Conservation (phyloP, 768 basidiomycete species). For the Kwoniella bestiolae region DNA sequence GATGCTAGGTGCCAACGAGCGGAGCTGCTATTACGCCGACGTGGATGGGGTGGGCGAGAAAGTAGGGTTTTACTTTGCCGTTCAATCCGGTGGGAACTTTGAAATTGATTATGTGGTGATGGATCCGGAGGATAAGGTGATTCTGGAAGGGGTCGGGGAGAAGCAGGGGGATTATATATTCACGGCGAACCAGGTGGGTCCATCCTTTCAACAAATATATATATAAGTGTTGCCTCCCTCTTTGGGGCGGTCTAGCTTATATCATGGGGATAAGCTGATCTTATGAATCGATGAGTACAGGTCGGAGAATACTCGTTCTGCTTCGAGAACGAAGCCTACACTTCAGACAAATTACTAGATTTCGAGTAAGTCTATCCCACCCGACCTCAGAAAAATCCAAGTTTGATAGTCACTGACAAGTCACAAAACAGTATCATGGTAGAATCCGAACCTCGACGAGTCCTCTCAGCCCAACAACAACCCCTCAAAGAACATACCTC, state of each 20-base stretch:
- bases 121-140: slow-evolving; percentile 83
- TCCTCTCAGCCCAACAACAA: slow-evolving; percentile 82
- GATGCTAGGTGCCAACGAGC: slow-evolving; percentile 56
- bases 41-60: slow-evolving; percentile 74
- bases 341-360: slow-evolving; percentile 79
- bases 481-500: slow-evolving; percentile 85
- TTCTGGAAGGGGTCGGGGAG: slow-evolving; percentile 85
- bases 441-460: slow-evolving; percentile 90
- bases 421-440: slow-evolving; percentile 90
- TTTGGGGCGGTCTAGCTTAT: not conserved
- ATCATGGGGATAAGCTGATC: not conserved
- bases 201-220: too few relatives aligned
- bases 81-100: slow-evolving; percentile 96
- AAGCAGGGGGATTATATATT: slow-evolving; percentile 96
- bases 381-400: too few relatives aligned
- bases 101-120: slow-evolving; percentile 93
- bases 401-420: too few relatives aligned
- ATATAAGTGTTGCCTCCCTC: not conserved
- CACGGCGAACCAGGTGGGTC: slow-evolving; percentile 74
- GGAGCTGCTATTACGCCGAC: slow-evolving; percentile 86
- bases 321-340: slow-evolving; percentile 97
- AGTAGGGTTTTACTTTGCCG: slow-evolving; percentile 95
- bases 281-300: too few relatives aligned
- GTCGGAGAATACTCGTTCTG: slow-evolving; percentile 74
- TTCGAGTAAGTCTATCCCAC: slow-evolving; percentile 60